Percentiles rank a stretch among this genome's conserved stretches.
Evolutionary conservation across 2,329 filamentous ascomycete genomes (phyloP).

Genomic region (Alternaria gaisen): DNA sequence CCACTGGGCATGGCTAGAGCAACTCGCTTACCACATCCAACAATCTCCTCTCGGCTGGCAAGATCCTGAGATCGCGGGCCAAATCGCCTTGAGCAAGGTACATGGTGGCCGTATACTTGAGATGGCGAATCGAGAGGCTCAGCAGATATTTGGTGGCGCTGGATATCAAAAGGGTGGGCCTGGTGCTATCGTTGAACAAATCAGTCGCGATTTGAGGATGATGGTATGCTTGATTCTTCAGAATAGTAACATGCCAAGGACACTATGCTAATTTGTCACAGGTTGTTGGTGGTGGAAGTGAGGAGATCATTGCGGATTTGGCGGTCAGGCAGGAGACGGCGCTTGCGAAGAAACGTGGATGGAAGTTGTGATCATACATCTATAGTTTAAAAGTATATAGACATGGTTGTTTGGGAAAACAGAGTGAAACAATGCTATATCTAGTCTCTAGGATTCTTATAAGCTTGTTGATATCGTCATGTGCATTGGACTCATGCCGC

Average conservation of each 20-base stretch:
- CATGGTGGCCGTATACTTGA: constrained; percentile 61
- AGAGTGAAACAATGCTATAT: neutral
- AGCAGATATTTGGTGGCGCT: constrained; percentile 64
- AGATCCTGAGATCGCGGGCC: constrained; percentile 50
- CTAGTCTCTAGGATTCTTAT: neutral
- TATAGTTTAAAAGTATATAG: neutral
- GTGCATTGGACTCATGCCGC: neutral
- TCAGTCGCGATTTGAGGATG: constrained; percentile 62
- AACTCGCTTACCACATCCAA: constrained; percentile 65
- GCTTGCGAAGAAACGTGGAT: constrained; percentile 53
- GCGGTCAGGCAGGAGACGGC: constrained; percentile 60
- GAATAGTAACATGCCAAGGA: neutral
- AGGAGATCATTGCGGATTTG: constrained; percentile 64
- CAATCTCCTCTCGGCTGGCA: constrained; percentile 53
- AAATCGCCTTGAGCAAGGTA: constrained; percentile 58
- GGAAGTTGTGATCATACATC: constrained; percentile 51
- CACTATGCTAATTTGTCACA: constrained; percentile 4
- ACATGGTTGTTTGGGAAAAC: neutral
- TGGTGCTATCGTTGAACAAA: constrained; percentile 62
- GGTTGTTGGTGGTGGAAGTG: constrained; percentile 62
- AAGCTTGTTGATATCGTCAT: neutral
- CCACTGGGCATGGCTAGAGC: constrained; percentile 69
- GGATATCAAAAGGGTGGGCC: constrained; percentile 62
- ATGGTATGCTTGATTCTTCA: constrained; percentile 57
- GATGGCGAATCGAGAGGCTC: constrained; percentile 61